Percentiles rank a stretch among this genome's conserved stretches.
Evolutionary conservation across 805 yeast species (phyloP).

Genomic region (Yamadazyma paraphyllophila): DNA sequence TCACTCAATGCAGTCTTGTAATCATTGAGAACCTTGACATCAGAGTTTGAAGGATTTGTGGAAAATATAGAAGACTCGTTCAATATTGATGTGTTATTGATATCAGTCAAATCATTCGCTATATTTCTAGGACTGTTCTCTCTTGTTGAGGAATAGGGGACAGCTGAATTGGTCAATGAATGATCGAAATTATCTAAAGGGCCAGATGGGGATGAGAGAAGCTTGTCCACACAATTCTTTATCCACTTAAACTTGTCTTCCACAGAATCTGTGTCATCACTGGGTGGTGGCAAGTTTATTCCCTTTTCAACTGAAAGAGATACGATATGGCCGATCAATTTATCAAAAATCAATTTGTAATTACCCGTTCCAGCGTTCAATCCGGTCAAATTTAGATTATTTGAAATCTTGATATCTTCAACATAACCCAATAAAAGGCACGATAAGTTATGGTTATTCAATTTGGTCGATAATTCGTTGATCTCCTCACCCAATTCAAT

Average conservation of each 20-base stretch:
- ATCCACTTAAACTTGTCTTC: conserved; percentile 36
- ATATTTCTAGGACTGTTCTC: conserved; percentile 13
- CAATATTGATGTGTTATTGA: conserved; percentile 20
- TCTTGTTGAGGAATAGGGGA: conserved; percentile 14
- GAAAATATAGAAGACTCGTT: conserved; percentile 30
- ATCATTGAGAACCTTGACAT: conserved; percentile 17
- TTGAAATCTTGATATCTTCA: conserved; percentile 37
- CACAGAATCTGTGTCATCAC: conserved; percentile 17
- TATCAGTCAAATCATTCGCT: conserved; percentile 4
- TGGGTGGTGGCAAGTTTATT: conserved; percentile 38
- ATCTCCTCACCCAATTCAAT: conserved; percentile 25
- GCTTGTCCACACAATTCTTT: conserved; percentile 37
- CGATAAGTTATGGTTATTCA: conserved; percentile 43
- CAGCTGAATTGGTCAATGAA: conserved; percentile 10
- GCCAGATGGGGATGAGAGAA: conserved; percentile 13
- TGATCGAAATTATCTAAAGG: not conserved
- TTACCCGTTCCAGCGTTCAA: not conserved
- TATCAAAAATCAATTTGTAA: conserved; percentile 30
- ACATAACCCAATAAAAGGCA: conserved; percentile 48
- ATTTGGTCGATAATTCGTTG: conserved; percentile 22
- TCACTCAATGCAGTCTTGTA: conserved; percentile 64
- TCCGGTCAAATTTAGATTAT: conserved; percentile 1
- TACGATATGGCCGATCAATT: conserved; percentile 45
- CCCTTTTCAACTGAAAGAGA: conserved; percentile 44
- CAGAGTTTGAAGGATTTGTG: conserved; percentile 19